phyloP scores from a whole-genome alignment of 768 basidiomycete species.

The Leccinum longicurvipes region DNA sequence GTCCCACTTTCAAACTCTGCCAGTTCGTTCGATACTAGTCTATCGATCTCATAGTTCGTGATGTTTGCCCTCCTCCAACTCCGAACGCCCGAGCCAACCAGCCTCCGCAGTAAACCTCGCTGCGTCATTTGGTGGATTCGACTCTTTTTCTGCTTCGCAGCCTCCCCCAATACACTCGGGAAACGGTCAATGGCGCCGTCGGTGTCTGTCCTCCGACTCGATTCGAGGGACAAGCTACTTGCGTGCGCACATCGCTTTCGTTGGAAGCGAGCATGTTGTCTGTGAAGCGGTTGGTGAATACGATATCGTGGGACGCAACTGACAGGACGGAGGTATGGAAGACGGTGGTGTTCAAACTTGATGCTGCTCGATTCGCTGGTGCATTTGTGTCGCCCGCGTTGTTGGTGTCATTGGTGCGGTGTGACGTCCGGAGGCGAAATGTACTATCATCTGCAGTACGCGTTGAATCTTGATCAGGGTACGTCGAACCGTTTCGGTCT shows the following conservation, averaged over 20 bases:
- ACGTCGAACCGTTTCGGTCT: constrained; percentile 21
- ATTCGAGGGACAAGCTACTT: no score
- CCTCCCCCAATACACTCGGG: no score
- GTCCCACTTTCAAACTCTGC: no score
- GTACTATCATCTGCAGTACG: constrained; percentile 65
- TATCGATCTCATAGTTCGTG: no score
- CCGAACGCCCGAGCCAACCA: no score
- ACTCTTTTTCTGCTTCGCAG: no score
- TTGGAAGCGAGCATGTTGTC: constrained; percentile 63
- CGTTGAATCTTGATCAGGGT: constrained; percentile 88
- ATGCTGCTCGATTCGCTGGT: constrained; percentile 82
- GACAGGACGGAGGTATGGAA: constrained; percentile 97
- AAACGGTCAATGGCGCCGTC: no score
- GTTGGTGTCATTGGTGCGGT: constrained; percentile 55
- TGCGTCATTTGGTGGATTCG: no score
- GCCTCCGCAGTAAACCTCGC: no score
- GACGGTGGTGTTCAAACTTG: constrained; percentile 90
- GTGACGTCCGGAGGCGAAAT: constrained; percentile 79
- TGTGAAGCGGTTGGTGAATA: constrained; percentile 63
- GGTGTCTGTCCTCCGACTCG: no score
- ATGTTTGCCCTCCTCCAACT: no score
- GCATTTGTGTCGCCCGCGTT: constrained; percentile 62
- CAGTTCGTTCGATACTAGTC: no score
- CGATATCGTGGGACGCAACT: constrained; percentile 85
- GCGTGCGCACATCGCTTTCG: not conserved